Evolutionary conservation across 1,139 yeast species (phyloP), one percentile per base, ranked within the genome.

Genomic region (Hyphopichia khmerensis): DNA sequence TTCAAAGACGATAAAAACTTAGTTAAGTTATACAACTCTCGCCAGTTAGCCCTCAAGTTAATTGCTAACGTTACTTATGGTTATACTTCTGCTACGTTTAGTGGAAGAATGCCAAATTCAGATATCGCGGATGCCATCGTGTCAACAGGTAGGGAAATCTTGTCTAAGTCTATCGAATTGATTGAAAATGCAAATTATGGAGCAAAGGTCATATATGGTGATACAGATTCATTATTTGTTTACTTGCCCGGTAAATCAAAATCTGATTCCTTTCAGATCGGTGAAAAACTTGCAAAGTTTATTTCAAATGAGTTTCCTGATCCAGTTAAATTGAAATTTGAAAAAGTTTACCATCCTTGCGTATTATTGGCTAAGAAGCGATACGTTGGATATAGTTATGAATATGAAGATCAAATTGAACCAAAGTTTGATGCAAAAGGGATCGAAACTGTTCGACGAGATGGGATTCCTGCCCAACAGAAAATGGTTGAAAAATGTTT

Each of bases 31-130:
- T 80, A 87, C 58, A 80, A 87, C 56, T 85, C 87, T 43, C 72
- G 93, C 42, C 99, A 93, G 55, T 62, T 88, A 35, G 99, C 97
- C 0, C 66, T 93, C 46, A 93, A 93, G 56, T 67, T 93, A 45
- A 84, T 91, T 42, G 97, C 99, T 1, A 91, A 90, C 61, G 99
- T 93, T 14, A 91, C 97, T 0, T 93, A 93, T 66, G 99, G 99
- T 0, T 93, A 93, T 57, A 78, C 98, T 0, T 86, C 97, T 0
- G 99, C 99, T 0, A 81, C 96, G 0, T 93, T 84, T 56, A 89
- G 96, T 29, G 99, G 99, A 0, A 69, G 99, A 49, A 93, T 93
- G 99, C 99, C 99, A 0, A 88, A 95, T 54, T 82, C 96, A 0
- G 98, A 90, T 58, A 77, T 93, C 27, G 96, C 99, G 0, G 99